Percentiles rank a stretch among this genome's conserved stretches.
Conservation (phyloP, 257 asterid species). For the Nicotiana knightiana region DNA sequence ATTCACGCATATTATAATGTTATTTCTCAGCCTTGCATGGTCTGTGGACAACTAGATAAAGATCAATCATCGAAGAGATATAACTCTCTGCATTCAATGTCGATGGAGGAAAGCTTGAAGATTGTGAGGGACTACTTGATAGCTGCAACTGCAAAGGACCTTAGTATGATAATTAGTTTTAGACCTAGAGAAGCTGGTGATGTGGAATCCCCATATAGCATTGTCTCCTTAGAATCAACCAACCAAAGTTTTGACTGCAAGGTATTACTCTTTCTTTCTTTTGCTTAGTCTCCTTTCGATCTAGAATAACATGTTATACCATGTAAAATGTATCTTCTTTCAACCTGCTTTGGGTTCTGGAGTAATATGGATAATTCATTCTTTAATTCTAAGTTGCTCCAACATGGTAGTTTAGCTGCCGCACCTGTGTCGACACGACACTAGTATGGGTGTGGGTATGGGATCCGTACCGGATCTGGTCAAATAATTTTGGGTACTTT, state of each 20-base stretch:
- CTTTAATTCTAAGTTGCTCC: no score
- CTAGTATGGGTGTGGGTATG: no score
- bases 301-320: not conserved
- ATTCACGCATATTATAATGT: slow-evolving; percentile 83
- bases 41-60: slow-evolving; percentile 43
- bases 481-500: no score
- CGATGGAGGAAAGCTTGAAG: slow-evolving; percentile 53
- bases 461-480: no score
- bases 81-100: slow-evolving; percentile 54
- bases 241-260: slow-evolving; percentile 74
- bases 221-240: slow-evolving; percentile 57
- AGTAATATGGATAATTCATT: not conserved
- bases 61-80: slow-evolving; percentile 35
- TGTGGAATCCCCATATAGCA: slow-evolving; percentile 35
- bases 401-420: no score
- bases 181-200: slow-evolving; percentile 41
- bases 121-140: slow-evolving; percentile 74
- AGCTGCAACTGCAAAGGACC: slow-evolving; percentile 95
- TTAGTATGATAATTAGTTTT: slow-evolving; percentile 87
- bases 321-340: not conserved
- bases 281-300: not conserved
- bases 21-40: slow-evolving; percentile 58
- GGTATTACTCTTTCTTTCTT: slow-evolving; percentile 35
- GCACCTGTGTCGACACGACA: no score
- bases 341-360: not conserved